These are phyloP conservation scores for Suhomyces tanzawaensis DNA, from an alignment of 805 yeast genomes.

Conservation along the genomic window DNA sequence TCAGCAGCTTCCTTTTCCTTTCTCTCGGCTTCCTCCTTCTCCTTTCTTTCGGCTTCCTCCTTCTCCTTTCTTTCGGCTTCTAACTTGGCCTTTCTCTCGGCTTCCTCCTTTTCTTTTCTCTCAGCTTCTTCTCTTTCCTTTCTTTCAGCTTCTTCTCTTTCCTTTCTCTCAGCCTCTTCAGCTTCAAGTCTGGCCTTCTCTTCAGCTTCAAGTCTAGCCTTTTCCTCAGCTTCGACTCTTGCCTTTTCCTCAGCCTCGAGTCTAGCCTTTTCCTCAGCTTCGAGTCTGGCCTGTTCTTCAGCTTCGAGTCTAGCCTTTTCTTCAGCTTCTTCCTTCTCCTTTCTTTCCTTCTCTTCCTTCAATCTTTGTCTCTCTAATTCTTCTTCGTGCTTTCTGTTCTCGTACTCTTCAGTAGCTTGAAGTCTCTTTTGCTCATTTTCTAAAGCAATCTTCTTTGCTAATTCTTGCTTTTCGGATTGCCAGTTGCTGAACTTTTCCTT, in stretches of 20 bases:
- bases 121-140: slow-evolving; percentile 13
- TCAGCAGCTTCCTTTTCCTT: slow-evolving; percentile 22
- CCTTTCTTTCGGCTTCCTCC: slow-evolving; percentile 11
- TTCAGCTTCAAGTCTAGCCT: slow-evolving; percentile 25
- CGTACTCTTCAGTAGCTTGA: slow-evolving; percentile 39
- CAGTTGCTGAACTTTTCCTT: slow-evolving; percentile 39
- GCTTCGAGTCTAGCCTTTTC: slow-evolving; percentile 26
- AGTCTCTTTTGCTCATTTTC: slow-evolving; percentile 36
- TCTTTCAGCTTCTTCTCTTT: slow-evolving; percentile 9
- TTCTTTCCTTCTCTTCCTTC: slow-evolving; percentile 15
- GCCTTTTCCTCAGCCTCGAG: slow-evolving; percentile 12
- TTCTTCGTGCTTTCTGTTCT: slow-evolving; percentile 15
- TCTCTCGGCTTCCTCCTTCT: slow-evolving; percentile 12
- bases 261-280: slow-evolving; percentile 10
- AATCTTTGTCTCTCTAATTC: slow-evolving; percentile 15
- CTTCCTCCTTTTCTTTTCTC: slow-evolving; percentile 5
- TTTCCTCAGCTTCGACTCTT: slow-evolving; percentile 27
- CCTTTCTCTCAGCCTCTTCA: slow-evolving; percentile 9
- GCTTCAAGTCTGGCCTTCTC: slow-evolving; percentile 15
- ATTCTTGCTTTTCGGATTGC: slow-evolving; percentile 45
- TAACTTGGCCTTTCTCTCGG: slow-evolving; percentile 11
- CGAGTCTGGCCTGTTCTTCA: slow-evolving; percentile 8
- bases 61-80: slow-evolving; percentile 9
- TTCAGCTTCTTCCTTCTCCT: slow-evolving; percentile 24
- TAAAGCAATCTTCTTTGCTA: slow-evolving; percentile 36